Evolutionary conservation across 768 basidiomycete species (phyloP).

Genomic region (Lactarius indigo): DNA sequence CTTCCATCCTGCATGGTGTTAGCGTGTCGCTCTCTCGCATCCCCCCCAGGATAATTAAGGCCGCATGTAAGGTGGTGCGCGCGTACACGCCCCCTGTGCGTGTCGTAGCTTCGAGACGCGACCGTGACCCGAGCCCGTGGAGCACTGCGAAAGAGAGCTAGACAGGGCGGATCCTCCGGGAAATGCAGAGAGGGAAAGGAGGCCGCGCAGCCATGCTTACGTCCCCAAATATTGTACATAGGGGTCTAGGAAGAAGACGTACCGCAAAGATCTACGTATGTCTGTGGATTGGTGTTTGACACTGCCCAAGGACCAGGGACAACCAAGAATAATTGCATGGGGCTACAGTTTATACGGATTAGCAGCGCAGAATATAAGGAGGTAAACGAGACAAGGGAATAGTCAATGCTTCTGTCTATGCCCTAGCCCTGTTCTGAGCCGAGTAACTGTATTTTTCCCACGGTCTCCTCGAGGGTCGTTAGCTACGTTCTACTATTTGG

Average conservation of each 20-base stretch:
- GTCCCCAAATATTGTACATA: background rate
- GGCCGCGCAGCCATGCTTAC: background rate
- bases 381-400: background rate
- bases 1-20: slow-evolving; percentile 7
- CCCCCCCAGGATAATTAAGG: slow-evolving; percentile 1
- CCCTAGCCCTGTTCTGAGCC: background rate
- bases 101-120: slow-evolving; percentile 11
- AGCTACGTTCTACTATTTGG: background rate
- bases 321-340: background rate
- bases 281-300: no score
- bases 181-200: background rate
- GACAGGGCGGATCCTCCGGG: background rate
- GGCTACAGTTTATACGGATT: background rate
- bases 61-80: slow-evolving; percentile 12
- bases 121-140: background rate
- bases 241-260: background rate
- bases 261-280: background rate
- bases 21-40: background rate
- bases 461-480: background rate
- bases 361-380: background rate
- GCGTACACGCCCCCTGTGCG: slow-evolving; percentile 7
- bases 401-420: background rate
- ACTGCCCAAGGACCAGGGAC: background rate
- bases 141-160: background rate
- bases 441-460: slow-evolving; percentile 5